These are phyloP conservation scores for Porcisia hertigi DNA, from an alignment of 208 protist species.

Conservation along the genomic window DNA sequence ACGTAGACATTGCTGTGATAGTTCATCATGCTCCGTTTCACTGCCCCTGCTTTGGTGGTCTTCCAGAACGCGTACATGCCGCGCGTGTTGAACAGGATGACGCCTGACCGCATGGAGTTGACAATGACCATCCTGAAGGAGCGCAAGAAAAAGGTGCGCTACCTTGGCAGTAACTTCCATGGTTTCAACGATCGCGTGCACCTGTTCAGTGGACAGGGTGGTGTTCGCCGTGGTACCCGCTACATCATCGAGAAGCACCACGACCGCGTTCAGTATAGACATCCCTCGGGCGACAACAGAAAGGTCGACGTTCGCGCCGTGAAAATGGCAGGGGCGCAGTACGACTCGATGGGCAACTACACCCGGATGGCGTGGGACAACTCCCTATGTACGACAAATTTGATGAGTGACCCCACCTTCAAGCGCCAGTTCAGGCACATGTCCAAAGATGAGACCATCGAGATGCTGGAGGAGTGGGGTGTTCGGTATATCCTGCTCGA, in stretches of 20 bases:
- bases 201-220: constrained; percentile 54
- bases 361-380: constrained; percentile 71
- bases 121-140: constrained; percentile 64
- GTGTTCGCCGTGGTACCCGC: constrained; percentile 43
- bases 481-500: constrained; percentile 83
- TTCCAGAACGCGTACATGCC: constrained; percentile 61
- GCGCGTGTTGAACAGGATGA: constrained; percentile 66
- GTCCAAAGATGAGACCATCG: constrained; percentile 67
- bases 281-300: constrained; percentile 44
- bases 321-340: constrained; percentile 58
- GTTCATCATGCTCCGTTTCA: constrained; percentile 25
- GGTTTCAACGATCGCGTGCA: constrained; percentile 74
- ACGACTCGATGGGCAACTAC: constrained; percentile 68
- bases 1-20: neutral
- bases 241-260: constrained; percentile 77
- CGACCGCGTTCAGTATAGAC: constrained; percentile 61
- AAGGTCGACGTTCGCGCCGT: constrained; percentile 64
- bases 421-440: constrained; percentile 39
- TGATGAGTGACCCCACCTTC: constrained; percentile 54
- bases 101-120: constrained; percentile 65
- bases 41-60: constrained; percentile 12
- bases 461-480: constrained; percentile 79
- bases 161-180: constrained; percentile 68
- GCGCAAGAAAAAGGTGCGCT: constrained; percentile 72
- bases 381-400: constrained; percentile 50